A percentile compares a stretch with the other conserved stretches of the same genome.
Evolutionary conservation across 2,329 filamentous ascomycete genomes (phyloP).

Genomic region (Alternaria alternata): DNA sequence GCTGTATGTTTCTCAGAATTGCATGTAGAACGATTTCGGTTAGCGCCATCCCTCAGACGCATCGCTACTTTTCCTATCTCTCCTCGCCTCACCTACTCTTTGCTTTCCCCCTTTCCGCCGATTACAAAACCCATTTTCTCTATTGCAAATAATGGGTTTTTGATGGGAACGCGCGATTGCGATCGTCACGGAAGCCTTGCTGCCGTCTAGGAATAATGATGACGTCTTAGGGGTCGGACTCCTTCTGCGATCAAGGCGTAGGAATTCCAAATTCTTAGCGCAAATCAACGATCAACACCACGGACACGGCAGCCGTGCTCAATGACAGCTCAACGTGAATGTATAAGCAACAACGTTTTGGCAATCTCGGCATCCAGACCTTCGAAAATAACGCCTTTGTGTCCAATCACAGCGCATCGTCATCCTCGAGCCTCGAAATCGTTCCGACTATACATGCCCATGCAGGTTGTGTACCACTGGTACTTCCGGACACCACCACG

Average conservation of each 20-base stretch:
- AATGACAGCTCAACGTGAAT: not conserved
- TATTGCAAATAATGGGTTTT: not conserved
- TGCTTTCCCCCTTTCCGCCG: not conserved
- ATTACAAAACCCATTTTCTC: not conserved
- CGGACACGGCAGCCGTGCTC: not conserved
- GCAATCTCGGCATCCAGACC: too few relatives aligned
- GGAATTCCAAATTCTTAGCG: conserved; percentile 4
- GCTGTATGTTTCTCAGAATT: not conserved
- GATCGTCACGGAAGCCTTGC: conserved; percentile 1
- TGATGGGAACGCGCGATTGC: not conserved
- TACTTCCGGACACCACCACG: not conserved
- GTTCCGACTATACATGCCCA: conserved; percentile 10
- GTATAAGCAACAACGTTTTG: too few relatives aligned
- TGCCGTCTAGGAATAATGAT: not conserved
- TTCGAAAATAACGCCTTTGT: not conserved
- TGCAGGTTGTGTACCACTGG: conserved; percentile 5
- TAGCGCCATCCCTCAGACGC: not conserved
- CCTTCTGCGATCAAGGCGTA: conserved; percentile 1
- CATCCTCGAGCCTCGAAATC: conserved; percentile 6
- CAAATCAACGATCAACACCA: conserved; percentile 1
- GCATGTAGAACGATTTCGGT: not conserved
- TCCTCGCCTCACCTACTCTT: not conserved
- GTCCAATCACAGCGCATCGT: conserved; percentile 32
- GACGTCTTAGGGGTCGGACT: conserved; percentile 12
- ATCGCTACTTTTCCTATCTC: not conserved